Conservation (phyloP, 441 rosid species). For the Corymbia citriodora region DNA sequence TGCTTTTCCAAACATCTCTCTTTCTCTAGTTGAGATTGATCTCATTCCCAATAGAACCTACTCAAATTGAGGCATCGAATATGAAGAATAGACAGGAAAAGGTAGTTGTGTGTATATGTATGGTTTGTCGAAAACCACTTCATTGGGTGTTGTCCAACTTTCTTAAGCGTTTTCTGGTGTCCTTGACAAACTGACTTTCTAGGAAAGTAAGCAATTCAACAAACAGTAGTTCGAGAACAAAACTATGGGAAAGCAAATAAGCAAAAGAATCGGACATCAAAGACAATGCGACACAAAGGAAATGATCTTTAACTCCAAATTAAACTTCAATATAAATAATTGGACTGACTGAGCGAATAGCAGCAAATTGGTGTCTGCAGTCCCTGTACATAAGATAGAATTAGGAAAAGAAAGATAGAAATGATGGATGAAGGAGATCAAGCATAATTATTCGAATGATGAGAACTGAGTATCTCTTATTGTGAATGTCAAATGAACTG, state of each 20-base stretch:
- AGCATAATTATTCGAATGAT: background rate
- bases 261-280: background rate
- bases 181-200: background rate
- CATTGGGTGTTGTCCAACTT: background rate
- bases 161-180: background rate
- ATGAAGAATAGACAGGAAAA: background rate
- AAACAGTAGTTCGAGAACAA: background rate
- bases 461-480: background rate
- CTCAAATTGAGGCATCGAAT: background rate
- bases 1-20: background rate
- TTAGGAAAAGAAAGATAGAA: background rate
- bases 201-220: background rate
- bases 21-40: background rate
- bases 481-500: background rate
- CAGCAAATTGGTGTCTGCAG: background rate
- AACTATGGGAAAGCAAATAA: background rate
- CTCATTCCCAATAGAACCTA: background rate
- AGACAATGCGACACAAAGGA: background rate
- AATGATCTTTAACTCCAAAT: background rate
- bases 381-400: background rate
- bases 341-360: background rate
- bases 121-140: background rate
- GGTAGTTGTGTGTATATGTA: background rate
- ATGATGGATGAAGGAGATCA: background rate
- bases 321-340: background rate